Percentiles rank a stretch among this genome's conserved stretches.
These are phyloP conservation scores for Pythium coloratum DNA, from an alignment of 352 stramenopile species.

Conservation along the genomic window DNA sequence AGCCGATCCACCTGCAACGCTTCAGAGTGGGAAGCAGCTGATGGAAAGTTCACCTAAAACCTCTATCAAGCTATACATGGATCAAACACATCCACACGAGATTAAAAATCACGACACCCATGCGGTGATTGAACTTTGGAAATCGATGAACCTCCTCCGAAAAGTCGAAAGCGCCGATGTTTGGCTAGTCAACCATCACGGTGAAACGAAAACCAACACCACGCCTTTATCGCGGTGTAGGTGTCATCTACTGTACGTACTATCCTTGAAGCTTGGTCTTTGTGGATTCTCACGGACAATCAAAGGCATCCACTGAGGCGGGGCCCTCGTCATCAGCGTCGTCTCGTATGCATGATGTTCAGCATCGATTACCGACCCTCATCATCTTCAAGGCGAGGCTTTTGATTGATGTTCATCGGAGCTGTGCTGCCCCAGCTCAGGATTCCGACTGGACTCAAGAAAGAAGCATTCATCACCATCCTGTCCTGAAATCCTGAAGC, in stretches of 20 bases:
- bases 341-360: too few relatives aligned
- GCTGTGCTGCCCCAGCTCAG: too few relatives aligned
- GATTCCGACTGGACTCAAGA: too few relatives aligned
- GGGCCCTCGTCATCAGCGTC: too few relatives aligned
- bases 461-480: neutral
- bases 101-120: neutral
- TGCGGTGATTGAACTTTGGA: constrained; percentile 1
- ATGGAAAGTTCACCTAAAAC: neutral
- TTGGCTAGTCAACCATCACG: constrained; percentile 3
- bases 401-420: too few relatives aligned
- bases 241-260: neutral
- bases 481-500: neutral
- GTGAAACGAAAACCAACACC: neutral
- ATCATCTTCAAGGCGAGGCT: too few relatives aligned
- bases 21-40: neutral
- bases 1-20: constrained; percentile 5
- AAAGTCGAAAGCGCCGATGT: neutral
- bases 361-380: too few relatives aligned
- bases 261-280: too few relatives aligned
- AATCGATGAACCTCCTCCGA: neutral
- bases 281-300: too few relatives aligned
- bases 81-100: neutral
- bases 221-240: neutral
- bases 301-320: too few relatives aligned
- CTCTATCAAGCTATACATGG: neutral